Percentiles rank a stretch among this genome's conserved stretches.
Evolutionary conservation across 192 early-diverging fungal genomes (phyloP).

Genomic region (Ambispora gerdemannii): DNA sequence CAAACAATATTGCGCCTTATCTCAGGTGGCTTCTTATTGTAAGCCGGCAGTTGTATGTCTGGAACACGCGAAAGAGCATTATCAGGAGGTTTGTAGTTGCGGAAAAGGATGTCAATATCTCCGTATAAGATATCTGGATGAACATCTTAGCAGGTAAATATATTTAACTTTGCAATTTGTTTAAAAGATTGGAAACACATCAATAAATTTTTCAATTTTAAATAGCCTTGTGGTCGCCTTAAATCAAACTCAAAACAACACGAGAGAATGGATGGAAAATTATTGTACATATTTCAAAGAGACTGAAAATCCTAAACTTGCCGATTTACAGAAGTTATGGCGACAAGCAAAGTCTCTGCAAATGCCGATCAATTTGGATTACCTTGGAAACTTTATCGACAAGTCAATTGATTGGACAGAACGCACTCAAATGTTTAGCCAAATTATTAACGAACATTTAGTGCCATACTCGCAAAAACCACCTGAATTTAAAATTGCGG

Average conservation of each 20-base stretch:
- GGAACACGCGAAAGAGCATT: slow-evolving; percentile 53
- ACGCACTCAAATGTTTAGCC: neutral
- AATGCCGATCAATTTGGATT: neutral
- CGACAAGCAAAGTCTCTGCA: neutral
- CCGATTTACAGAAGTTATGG: neutral
- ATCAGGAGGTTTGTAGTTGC: slow-evolving; percentile 42
- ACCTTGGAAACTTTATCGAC: neutral
- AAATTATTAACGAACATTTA: neutral
- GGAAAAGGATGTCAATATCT: slow-evolving; percentile 34
- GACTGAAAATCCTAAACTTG: neutral
- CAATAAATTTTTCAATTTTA: neutral
- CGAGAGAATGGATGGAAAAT: neutral
- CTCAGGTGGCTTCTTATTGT: slow-evolving; percentile 60
- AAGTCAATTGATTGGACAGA: neutral
- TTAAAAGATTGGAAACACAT: neutral
- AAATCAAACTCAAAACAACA: neutral
- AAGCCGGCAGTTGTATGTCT: slow-evolving; percentile 63
- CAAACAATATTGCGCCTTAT: slow-evolving; percentile 72
- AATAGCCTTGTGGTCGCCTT: neutral
- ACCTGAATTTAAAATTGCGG: neutral
- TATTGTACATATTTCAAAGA: neutral
- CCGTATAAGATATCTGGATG: slow-evolving; percentile 37
- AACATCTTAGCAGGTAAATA: slow-evolving; percentile 34
- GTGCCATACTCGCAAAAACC: neutral
- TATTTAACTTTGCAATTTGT: slow-evolving; percentile 19